phyloP scores from a whole-genome alignment of 225 moss, liverwort and hornwort species.

The Pseudisothecium myosuroides region DNA sequence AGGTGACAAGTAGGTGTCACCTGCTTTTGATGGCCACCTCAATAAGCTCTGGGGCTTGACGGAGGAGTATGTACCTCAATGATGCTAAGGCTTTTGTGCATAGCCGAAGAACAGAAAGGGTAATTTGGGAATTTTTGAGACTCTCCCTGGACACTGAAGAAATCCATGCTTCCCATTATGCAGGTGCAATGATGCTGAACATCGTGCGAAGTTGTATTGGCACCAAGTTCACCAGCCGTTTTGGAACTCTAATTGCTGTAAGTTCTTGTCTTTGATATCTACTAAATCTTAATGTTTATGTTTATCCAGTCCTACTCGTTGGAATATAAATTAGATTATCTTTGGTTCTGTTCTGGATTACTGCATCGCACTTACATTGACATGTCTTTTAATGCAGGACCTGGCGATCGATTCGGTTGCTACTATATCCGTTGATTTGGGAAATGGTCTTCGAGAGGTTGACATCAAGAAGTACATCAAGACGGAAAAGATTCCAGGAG shows the following conservation, averaged over 20 bases:
- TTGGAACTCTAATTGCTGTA: constrained; percentile 80
- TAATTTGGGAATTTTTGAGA: not conserved
- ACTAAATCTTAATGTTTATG: not conserved
- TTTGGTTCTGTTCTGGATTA: not conserved
- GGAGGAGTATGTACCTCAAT: not conserved
- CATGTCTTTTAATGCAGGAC: constrained; percentile 27
- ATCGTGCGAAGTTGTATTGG: constrained; percentile 91
- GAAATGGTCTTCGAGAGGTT: constrained; percentile 74
- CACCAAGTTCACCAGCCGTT: constrained; percentile 87
- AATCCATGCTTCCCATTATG: not conserved
- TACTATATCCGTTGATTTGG: constrained; percentile 65
- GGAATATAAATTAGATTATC: not conserved
- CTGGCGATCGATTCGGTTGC: constrained; percentile 73
- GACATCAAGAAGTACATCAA: constrained; percentile 95
- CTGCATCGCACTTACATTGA: not conserved
- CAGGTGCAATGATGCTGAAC: constrained; percentile 80
- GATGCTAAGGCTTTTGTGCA: not conserved
- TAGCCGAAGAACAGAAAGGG: not conserved
- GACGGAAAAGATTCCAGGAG: constrained; percentile 84
- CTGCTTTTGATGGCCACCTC: not conserved
- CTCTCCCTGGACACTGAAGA: not conserved
- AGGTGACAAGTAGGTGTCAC: not conserved
- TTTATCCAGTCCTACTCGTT: not conserved
- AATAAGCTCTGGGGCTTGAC: not conserved
- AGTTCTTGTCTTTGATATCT: not conserved